Percentiles rank a stretch among this genome's conserved stretches.
These are phyloP conservation scores for Fusarium beomiforme DNA, from an alignment of 2,329 filamentous ascomycete genomes.

Conservation along the genomic window DNA sequence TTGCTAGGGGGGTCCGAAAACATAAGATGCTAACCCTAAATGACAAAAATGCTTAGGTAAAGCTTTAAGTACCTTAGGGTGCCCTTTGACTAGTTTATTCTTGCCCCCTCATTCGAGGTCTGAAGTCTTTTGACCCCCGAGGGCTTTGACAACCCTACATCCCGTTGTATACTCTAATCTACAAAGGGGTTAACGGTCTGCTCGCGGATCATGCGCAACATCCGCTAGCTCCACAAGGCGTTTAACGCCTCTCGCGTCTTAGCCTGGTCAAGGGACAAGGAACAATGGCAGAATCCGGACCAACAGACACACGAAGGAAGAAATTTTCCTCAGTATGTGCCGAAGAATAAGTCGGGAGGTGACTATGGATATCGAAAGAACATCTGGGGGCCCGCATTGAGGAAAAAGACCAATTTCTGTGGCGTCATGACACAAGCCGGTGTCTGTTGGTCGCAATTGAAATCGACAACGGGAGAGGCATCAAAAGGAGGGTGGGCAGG, in stretches of 20 bases:
- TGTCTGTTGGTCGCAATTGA: slow-evolving; percentile 10
- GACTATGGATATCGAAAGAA: slow-evolving; percentile 6
- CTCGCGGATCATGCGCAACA: slow-evolving; percentile 47
- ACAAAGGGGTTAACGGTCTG: slow-evolving; percentile 40
- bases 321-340: slow-evolving; percentile 29
- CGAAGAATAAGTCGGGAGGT: slow-evolving; percentile 32
- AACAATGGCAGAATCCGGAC: slow-evolving; percentile 25
- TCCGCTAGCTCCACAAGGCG: slow-evolving; percentile 45
- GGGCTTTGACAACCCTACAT: slow-evolving; percentile 25
- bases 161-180: slow-evolving; percentile 36
- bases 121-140: too few relatives aligned
- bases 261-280: slow-evolving; percentile 31
- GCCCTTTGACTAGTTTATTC: too few relatives aligned
- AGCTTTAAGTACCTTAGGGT: too few relatives aligned
- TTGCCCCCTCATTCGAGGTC: too few relatives aligned
- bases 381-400: slow-evolving; percentile 12
- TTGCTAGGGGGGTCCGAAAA: too few relatives aligned
- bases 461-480: slow-evolving; percentile 25
- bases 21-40: too few relatives aligned
- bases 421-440: slow-evolving; percentile 38
- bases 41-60: too few relatives aligned
- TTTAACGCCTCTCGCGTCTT: slow-evolving; percentile 44
- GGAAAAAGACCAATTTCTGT: slow-evolving; percentile 18
- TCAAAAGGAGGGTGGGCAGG: slow-evolving; percentile 7
- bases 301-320: slow-evolving; percentile 36